A percentile compares a stretch with the other conserved stretches of the same genome.
phyloP scores from a whole-genome alignment of 345 rosid genomes.

The Aquilaria malaccensis region DNA sequence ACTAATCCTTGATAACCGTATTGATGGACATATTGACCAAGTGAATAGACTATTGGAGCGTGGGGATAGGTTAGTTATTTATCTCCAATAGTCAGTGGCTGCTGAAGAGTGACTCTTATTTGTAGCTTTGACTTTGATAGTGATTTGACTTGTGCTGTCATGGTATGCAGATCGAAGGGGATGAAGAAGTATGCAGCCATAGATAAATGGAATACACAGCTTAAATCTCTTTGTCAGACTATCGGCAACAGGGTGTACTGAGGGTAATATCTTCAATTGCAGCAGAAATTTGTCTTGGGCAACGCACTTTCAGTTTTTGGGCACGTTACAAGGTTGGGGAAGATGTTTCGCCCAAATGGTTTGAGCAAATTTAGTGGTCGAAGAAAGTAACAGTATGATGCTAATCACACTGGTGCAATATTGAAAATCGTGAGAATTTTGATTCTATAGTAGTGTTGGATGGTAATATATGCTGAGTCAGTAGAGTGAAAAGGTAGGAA shows the following conservation, averaged over 20 bases:
- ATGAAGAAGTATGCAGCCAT: slow-evolving; percentile 86
- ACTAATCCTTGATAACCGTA: slow-evolving; percentile 81
- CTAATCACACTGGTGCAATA: too few relatives aligned
- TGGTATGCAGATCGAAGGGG: slow-evolving; percentile 66
- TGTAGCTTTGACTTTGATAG: background rate
- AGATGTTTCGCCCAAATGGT: background rate
- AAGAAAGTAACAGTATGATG: too few relatives aligned
- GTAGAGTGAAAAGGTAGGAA: too few relatives aligned
- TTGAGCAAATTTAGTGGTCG: too few relatives aligned
- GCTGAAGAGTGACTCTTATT: background rate
- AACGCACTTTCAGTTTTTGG: slow-evolving; percentile 5
- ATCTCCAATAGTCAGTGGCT: background rate
- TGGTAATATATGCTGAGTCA: too few relatives aligned
- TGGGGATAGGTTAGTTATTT: slow-evolving; percentile 53
- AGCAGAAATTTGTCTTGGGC: background rate
- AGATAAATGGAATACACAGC: slow-evolving; percentile 96
- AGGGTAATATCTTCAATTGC: slow-evolving; percentile 1
- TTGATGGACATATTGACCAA: slow-evolving; percentile 96
- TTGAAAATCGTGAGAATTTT: too few relatives aligned
- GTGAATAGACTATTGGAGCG: slow-evolving; percentile 89
- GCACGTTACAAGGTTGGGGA: background rate
- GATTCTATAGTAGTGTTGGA: too few relatives aligned
- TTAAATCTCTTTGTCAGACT: slow-evolving; percentile 57
- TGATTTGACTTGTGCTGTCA: background rate
- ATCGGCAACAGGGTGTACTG: slow-evolving; percentile 68